Conservation (phyloP, 2,329 filamentous ascomycete genomes). For the Scedosporium aurantiacum region DNA sequence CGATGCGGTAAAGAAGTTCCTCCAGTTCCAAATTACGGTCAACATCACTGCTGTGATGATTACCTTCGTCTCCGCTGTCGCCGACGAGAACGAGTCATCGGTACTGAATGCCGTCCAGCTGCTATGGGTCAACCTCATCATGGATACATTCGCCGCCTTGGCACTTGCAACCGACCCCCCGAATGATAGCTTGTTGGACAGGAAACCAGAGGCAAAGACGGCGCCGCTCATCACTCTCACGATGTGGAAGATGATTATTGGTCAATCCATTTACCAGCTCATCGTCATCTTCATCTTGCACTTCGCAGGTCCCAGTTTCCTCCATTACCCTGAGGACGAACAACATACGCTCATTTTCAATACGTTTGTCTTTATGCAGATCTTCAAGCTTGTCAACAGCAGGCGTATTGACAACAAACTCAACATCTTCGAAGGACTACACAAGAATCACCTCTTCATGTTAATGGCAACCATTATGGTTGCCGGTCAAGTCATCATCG, state of each 20-base stretch:
- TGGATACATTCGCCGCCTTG: slow-evolving; percentile 58
- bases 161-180: slow-evolving; percentile 55
- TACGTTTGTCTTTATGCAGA: slow-evolving; percentile 77
- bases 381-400: slow-evolving; percentile 69
- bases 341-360: slow-evolving; percentile 67
- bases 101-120: slow-evolving; percentile 57
- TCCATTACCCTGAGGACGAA: slow-evolving; percentile 32
- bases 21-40: slow-evolving; percentile 61
- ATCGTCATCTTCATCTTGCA: slow-evolving; percentile 62
- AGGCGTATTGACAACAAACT: slow-evolving; percentile 64
- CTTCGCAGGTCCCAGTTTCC: slow-evolving; percentile 38
- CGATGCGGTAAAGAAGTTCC: slow-evolving; percentile 57
- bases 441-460: slow-evolving; percentile 59
- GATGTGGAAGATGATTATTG: slow-evolving; percentile 89
- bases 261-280: slow-evolving; percentile 68
- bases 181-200: slow-evolving; percentile 42
- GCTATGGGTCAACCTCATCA: slow-evolving; percentile 59
- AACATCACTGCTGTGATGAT: slow-evolving; percentile 58
- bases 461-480: slow-evolving; percentile 60
- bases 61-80: slow-evolving; percentile 53
- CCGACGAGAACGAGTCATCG: slow-evolving; percentile 40
- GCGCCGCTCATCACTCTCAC: slow-evolving; percentile 61
- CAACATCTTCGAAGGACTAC: slow-evolving; percentile 63
- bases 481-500: slow-evolving; percentile 59
- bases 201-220: slow-evolving; percentile 63